Percentiles rank a stretch among this genome's conserved stretches.
Evolutionary conservation across 768 basidiomycete genomes (phyloP).

Genomic region (Pulveroboletus sp.): DNA sequence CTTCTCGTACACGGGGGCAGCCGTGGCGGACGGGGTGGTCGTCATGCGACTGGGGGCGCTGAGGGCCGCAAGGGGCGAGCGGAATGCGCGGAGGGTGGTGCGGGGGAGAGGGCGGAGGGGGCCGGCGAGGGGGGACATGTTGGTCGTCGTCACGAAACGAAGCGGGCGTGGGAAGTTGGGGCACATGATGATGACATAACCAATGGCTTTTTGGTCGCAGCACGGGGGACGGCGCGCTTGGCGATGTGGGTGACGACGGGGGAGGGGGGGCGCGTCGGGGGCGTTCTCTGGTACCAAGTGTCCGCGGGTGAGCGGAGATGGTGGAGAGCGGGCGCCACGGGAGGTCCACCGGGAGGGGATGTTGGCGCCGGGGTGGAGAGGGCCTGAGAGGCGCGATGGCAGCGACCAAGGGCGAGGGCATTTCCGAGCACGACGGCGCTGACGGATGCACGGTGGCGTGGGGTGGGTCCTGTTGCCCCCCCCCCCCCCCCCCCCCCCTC

Average conservation of each 20-base stretch:
- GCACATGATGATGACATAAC: conserved; percentile 35
- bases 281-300: no score
- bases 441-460: conserved; percentile 1
- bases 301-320: no score
- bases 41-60: conserved; percentile 35
- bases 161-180: conserved; percentile 25
- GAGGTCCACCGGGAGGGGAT: no score
- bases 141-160: conserved; percentile 17
- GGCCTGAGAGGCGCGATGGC: conserved; percentile 1
- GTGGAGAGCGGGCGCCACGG: no score
- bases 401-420: conserved; percentile 6
- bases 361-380: conserved; percentile 6
- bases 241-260: no score
- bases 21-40: conserved; percentile 21
- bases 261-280: background rate
- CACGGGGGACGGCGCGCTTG: no score
- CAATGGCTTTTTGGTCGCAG: no score
- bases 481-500: no score
- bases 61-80: conserved; percentile 59
- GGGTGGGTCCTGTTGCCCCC: conserved; percentile 9
- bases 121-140: conserved; percentile 15
- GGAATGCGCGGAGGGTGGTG: conserved; percentile 46
- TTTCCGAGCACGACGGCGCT: conserved; percentile 25
- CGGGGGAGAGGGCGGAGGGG: conserved; percentile 5
- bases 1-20: conserved; percentile 52